Evolutionary conservation across 1,284 basidiomycete genomes (phyloP).

Genomic region (Puccinia coronata): DNA sequence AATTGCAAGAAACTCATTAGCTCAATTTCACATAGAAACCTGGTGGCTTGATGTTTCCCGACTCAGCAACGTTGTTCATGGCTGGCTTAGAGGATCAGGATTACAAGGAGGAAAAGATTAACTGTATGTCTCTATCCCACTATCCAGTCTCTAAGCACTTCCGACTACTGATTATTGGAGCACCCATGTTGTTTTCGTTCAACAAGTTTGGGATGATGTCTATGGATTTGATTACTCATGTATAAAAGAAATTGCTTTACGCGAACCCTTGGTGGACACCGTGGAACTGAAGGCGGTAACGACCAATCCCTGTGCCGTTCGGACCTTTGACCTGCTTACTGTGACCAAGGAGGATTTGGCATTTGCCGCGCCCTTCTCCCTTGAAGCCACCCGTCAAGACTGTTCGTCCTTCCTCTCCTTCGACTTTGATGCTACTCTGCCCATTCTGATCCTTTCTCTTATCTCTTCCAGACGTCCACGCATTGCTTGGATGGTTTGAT

Average conservation of each 20-base stretch:
- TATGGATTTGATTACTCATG: slow-evolving; percentile 99
- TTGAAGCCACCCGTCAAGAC: slow-evolving; percentile 85
- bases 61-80: slow-evolving; percentile 87
- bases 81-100: slow-evolving; percentile 99
- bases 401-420: slow-evolving; percentile 65
- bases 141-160: neutral
- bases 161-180: neutral
- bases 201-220: slow-evolving; percentile 95
- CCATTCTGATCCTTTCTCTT: slow-evolving; percentile 21
- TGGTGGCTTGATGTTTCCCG: slow-evolving; percentile 91
- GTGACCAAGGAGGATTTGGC: slow-evolving; percentile 93
- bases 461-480: slow-evolving; percentile 74
- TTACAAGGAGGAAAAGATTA: slow-evolving; percentile 99
- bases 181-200: no score
- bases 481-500: slow-evolving; percentile 99
- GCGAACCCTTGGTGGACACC: slow-evolving; percentile 95
- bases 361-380: slow-evolving; percentile 77
- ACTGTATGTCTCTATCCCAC: slow-evolving; percentile 67
- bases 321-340: slow-evolving; percentile 87
- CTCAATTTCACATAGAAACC: slow-evolving; percentile 63
- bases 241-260: slow-evolving; percentile 97
- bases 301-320: slow-evolving; percentile 73
- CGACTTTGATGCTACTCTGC: slow-evolving; percentile 13
- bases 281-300: slow-evolving; percentile 91
- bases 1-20: neutral